Evolutionary conservation across 176 grass and related monocot genomes (phyloP), one percentile per base, ranked within the genome.

Genomic region (Musa beccarii): DNA sequence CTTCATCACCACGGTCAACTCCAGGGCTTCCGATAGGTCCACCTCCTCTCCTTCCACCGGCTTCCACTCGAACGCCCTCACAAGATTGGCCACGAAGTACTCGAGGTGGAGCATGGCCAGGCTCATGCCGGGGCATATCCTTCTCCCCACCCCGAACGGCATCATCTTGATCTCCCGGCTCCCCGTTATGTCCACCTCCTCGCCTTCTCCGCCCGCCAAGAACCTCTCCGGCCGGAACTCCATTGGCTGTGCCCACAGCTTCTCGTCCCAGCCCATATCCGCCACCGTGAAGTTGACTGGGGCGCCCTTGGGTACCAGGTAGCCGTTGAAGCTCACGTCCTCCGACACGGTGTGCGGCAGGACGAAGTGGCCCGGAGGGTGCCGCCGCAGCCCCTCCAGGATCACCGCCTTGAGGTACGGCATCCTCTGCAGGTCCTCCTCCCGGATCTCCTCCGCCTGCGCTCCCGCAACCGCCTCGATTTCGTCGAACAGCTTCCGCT

Each of bases 221-320:
- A 71, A 71, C 69, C 69, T 52, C 28, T 71, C 66, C 49, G 43
- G 68, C 68, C 68, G 68, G 68, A 71, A 71, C 68, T 71, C 68
- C 68, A 51, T 51, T 43, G 69, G 69, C 43, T 49, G 10, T 15
- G 17, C 50, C 49, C 69, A 71, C 34, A 52, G 16, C 69, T 53
- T 22, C 50, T n/a, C 49, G 16, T 71, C 69, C 49, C 69, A 71
- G 24, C 51, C 50, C 19, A 71, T 52, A 0, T 68, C 66, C 66
- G 26, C 15, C 57, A 62, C 57, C 17, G 57, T 62, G 57, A 62
- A 15, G 13, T 62, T 62, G 57, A 62, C 57, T 4, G 8, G 6
- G 6, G 57, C 1, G 15, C 57, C 57, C 14, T 62, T 62, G 17
- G 57, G 57, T 62, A 62, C 8, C 13, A 62, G 13, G 13, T 62